Evolutionary conservation across 2,329 filamentous ascomycete species (phyloP).

Genomic region (Xylariaceae sp.): DNA sequence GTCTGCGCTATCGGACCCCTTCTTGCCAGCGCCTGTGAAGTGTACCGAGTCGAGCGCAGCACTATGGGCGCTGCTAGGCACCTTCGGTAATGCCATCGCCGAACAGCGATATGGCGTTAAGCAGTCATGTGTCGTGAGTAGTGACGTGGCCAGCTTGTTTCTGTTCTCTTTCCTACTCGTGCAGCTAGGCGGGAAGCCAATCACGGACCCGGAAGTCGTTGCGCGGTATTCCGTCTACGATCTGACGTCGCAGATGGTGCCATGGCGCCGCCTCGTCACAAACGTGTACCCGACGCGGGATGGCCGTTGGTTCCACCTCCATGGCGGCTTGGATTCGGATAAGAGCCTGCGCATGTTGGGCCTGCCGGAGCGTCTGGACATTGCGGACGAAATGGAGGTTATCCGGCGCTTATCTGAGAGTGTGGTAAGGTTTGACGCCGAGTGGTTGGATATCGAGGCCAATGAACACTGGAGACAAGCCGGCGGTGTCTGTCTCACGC

Average conservation of each 20-base stretch:
- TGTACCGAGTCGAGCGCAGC: constrained; percentile 40
- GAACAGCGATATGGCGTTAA: constrained; percentile 29
- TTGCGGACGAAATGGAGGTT: constrained; percentile 38
- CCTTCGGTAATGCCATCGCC: constrained; percentile 38
- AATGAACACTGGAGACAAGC: constrained; percentile 44
- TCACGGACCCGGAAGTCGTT: constrained; percentile 31
- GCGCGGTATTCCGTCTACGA: constrained; percentile 35
- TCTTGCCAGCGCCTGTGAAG: constrained; percentile 39
- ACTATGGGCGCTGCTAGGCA: constrained; percentile 40
- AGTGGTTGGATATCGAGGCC: constrained; percentile 40
- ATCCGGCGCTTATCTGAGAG: constrained; percentile 34
- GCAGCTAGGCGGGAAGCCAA: constrained; percentile 31
- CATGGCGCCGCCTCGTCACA: constrained; percentile 42
- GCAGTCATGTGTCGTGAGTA: constrained; percentile 37
- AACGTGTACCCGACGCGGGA: constrained; percentile 45
- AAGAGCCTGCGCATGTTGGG: constrained; percentile 43
- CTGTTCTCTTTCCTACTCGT: constrained; percentile 39
- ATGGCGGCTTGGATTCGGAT: constrained; percentile 42
- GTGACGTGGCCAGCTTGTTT: constrained; percentile 40
- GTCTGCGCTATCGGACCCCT: constrained; percentile 31
- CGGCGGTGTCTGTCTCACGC: constrained; percentile 41
- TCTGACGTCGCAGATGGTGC: constrained; percentile 32
- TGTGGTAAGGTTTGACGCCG: constrained; percentile 36
- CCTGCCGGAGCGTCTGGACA: constrained; percentile 36
- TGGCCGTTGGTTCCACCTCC: constrained; percentile 44